These are phyloP conservation scores for Tylopilus subfusipes DNA, from an alignment of 768 basidiomycete genomes.

Conservation along the genomic window DNA sequence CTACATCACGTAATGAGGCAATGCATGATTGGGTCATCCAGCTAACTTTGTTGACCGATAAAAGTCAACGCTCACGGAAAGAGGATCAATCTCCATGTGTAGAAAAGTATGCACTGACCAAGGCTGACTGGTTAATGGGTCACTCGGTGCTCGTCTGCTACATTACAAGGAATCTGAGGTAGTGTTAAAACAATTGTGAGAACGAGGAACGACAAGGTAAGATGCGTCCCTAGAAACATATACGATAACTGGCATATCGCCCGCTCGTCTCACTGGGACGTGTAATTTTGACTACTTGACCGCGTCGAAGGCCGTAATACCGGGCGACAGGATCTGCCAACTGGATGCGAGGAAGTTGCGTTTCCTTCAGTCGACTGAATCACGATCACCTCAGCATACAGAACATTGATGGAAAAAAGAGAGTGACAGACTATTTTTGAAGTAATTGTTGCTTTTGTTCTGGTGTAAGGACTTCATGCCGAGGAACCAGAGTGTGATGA, in stretches of 20 bases:
- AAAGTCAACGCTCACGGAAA: neutral
- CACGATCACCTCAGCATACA: slow-evolving; percentile 5
- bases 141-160: slow-evolving; percentile 11
- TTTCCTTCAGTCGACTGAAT: slow-evolving; percentile 90
- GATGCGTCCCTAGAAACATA: slow-evolving; percentile 61
- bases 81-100: neutral
- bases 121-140: neutral
- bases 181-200: slow-evolving; percentile 1
- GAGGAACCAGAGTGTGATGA: slow-evolving; percentile 91
- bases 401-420: neutral
- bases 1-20: neutral
- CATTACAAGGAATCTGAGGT: slow-evolving; percentile 12
- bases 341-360: slow-evolving; percentile 96
- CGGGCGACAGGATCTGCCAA: slow-evolving; percentile 95
- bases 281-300: slow-evolving; percentile 98
- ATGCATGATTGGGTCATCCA: neutral
- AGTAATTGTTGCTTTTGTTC: slow-evolving; percentile 87
- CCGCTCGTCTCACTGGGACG: slow-evolving; percentile 96
- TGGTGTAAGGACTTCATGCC: slow-evolving; percentile 79
- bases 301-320: slow-evolving; percentile 93
- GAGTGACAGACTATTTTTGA: slow-evolving; percentile 80
- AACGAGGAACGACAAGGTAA: neutral
- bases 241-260: slow-evolving; percentile 87
- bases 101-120: slow-evolving; percentile 2
- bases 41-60: no score